A percentile compares a stretch with the other conserved stretches of the same genome.
These are phyloP conservation scores for Chrysosphaeria jannelii DNA, from an alignment of 2,329 filamentous ascomycete species.

Conservation along the genomic window DNA sequence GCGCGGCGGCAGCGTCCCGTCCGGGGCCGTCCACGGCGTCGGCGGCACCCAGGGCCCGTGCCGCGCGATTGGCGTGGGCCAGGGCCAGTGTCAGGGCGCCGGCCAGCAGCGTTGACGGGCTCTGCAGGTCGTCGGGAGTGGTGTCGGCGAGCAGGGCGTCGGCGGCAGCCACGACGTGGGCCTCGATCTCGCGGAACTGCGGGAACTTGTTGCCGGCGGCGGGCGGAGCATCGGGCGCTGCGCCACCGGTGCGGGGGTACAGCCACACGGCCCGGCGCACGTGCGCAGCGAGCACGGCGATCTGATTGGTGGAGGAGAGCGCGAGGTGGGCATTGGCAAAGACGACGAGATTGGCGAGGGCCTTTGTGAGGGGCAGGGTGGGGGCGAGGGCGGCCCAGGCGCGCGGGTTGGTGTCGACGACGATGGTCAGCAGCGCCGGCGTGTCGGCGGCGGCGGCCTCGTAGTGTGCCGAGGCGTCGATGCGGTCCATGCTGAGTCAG, in stretches of 20 bases:
- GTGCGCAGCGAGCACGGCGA: conserved; percentile 75
- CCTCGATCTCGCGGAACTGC: conserved; percentile 66
- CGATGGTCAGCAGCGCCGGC: conserved; percentile 64
- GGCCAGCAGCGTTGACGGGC: conserved; percentile 61
- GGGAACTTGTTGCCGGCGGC: conserved; percentile 64
- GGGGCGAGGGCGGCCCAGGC: conserved; percentile 53
- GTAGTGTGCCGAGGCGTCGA: conserved; percentile 30
- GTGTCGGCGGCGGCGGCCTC: conserved; percentile 23
- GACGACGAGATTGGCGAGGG: conserved; percentile 67
- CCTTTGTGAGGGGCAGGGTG: conserved; percentile 51
- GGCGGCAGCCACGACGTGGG: conserved; percentile 46
- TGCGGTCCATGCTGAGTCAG: conserved; percentile 19
- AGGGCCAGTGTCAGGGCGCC: conserved; percentile 76
- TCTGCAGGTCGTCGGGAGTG: conserved; percentile 29
- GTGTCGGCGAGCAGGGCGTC: conserved; percentile 42
- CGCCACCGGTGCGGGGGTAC: conserved; percentile 38
- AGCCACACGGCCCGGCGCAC: conserved; percentile 67
- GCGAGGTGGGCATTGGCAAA: conserved; percentile 93
- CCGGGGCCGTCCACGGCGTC: conserved; percentile 4
- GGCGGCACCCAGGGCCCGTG: conserved; percentile 3
- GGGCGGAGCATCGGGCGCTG: conserved; percentile 12
- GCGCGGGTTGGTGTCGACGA: conserved; percentile 89
- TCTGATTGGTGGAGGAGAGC: conserved; percentile 76
- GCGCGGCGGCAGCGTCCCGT: neutral
- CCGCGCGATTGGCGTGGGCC: conserved; percentile 61